phyloP scores from a whole-genome alignment of 176 grass and related monocot species.

The Tuctoria greenei region DNA sequence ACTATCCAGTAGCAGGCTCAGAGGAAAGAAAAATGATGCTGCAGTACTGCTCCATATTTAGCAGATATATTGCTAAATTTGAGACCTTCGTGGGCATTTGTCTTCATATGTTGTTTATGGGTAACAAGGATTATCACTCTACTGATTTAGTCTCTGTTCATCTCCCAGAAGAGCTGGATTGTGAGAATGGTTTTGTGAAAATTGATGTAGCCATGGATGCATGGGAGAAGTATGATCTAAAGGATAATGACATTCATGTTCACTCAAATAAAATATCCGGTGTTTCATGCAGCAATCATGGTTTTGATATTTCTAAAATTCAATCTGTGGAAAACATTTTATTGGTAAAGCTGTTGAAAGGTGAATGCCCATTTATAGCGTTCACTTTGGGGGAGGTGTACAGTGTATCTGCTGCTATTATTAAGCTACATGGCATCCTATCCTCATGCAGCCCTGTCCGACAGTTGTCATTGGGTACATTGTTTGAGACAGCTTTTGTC shows the following conservation, averaged over 20 bases:
- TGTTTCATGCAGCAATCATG: constrained; percentile 35
- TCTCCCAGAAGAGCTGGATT: constrained; percentile 43
- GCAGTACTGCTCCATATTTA: constrained; percentile 61
- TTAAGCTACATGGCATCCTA: constrained; percentile 58
- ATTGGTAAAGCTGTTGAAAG: constrained; percentile 61
- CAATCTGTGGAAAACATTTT: constrained; percentile 46
- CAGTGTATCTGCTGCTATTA: constrained; percentile 70
- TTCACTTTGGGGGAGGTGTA: constrained; percentile 72
- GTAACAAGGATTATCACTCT: constrained; percentile 41
- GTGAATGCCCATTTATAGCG: constrained; percentile 50
- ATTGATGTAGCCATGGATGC: constrained; percentile 56
- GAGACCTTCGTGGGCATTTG: constrained; percentile 74
- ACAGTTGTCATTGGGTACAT: constrained; percentile 43
- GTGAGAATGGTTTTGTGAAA: constrained; percentile 55
- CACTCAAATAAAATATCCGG: constrained; percentile 18
- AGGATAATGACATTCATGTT: background rate
- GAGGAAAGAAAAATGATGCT: constrained; percentile 35
- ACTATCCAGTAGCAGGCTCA: constrained; percentile 29
- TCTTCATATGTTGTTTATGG: constrained; percentile 67
- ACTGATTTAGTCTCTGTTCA: constrained; percentile 22
- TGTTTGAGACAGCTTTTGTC: constrained; percentile 58
- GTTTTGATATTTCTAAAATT: constrained; percentile 48
- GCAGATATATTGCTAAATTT: constrained; percentile 57
- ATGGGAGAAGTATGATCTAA: constrained; percentile 33
- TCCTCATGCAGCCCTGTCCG: constrained; percentile 34